Evolutionary conservation across 768 basidiomycete genomes (phyloP).

Genomic region (Lentinula boryana): DNA sequence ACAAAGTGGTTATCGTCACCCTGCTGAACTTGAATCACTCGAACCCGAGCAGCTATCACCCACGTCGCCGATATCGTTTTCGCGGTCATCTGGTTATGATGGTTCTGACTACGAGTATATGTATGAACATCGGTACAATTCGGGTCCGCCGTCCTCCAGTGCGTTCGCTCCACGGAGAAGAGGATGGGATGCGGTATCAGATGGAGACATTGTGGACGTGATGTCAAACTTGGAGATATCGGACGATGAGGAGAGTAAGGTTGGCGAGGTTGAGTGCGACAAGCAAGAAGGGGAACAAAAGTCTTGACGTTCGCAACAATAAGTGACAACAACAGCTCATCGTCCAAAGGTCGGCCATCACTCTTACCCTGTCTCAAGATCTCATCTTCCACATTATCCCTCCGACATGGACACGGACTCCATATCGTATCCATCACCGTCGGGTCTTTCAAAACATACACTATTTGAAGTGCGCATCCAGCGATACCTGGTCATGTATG

Average conservation of each 20-base stretch:
- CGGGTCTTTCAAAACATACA: too few species aligned
- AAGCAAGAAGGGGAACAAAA: not conserved
- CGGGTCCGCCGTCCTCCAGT: not conserved
- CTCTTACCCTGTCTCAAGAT: too few species aligned
- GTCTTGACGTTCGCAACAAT: not conserved
- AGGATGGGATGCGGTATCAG: not conserved
- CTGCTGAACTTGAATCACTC: not conserved
- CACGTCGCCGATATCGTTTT: not conserved
- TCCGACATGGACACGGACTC: too few species aligned
- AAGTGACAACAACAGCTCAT: not conserved
- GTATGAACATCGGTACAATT: not conserved
- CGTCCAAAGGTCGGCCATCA: not conserved
- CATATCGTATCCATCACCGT: too few species aligned
- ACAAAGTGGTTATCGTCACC: not conserved
- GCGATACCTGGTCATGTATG: too few species aligned
- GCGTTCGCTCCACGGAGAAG: not conserved
- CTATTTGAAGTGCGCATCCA: too few species aligned
- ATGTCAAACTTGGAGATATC: not conserved
- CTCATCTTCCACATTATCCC: too few species aligned
- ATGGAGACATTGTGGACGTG: not conserved
- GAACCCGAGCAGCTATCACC: not conserved
- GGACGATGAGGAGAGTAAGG: not conserved
- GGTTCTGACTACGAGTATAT: not conserved
- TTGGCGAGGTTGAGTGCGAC: not conserved
- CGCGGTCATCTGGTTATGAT: not conserved